These are phyloP conservation scores for Linderina pennispora DNA, from an alignment of 192 early-diverging fungal species.

Conservation along the genomic window DNA sequence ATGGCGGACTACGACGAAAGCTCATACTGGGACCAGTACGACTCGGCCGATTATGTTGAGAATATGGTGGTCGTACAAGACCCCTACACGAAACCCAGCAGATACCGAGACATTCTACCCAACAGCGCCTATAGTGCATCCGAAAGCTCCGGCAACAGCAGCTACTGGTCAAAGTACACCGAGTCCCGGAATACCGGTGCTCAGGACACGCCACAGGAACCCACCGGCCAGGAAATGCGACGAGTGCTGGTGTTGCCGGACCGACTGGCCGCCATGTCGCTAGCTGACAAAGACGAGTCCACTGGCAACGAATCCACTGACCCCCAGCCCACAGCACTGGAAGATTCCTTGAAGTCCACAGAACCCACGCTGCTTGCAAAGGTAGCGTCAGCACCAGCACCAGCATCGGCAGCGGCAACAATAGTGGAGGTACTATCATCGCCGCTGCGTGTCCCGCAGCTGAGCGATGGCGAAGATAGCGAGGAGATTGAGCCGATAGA, in stretches of 20 bases:
- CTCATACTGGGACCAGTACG: constrained; percentile 42
- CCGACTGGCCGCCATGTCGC: constrained; percentile 17
- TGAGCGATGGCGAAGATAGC: background rate
- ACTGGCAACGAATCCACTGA: too few relatives aligned
- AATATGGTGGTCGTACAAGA: constrained; percentile 1
- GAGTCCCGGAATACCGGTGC: background rate
- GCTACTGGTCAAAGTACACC: constrained; percentile 44
- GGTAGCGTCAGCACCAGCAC: constrained; percentile 1
- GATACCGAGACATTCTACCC: background rate
- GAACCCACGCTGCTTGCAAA: background rate
- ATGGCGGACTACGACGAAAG: constrained; percentile 25
- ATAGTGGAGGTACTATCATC: background rate
- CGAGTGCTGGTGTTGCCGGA: constrained; percentile 35
- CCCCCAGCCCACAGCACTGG: background rate
- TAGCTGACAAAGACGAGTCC: constrained; percentile 1
- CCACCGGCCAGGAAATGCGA: background rate
- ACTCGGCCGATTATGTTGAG: constrained; percentile 9
- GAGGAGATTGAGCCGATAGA: background rate
- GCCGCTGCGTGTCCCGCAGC: background rate
- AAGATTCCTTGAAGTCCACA: background rate
- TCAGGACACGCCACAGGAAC: constrained; percentile 11
- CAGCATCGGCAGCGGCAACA: constrained; percentile 1
- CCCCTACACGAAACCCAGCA: background rate
- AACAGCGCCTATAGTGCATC: background rate
- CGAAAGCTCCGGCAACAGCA: constrained; percentile 25